A percentile compares a stretch with the other conserved stretches of the same genome.
Conservation (phyloP, 805 yeast genomes). For the Phaffomyces thermotolerans region DNA sequence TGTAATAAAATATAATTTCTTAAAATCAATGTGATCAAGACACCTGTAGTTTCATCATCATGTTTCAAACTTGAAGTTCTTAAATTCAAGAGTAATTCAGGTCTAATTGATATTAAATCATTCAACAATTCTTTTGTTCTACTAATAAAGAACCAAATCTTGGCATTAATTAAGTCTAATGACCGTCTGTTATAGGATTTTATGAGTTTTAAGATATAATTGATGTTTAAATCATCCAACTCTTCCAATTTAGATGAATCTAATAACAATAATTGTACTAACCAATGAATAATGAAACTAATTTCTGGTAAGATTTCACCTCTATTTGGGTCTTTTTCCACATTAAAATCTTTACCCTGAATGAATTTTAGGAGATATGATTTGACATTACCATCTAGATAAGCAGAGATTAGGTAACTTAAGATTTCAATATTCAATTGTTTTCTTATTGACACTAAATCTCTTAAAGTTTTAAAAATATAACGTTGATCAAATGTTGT, state of each 20-base stretch:
- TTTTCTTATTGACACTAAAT: slow-evolving; percentile 68
- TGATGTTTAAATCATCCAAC: slow-evolving; percentile 46
- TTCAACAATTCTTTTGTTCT: slow-evolving; percentile 63
- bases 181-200: slow-evolving; percentile 70
- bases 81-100: slow-evolving; percentile 63
- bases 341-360: slow-evolving; percentile 31
- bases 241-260: slow-evolving; percentile 47
- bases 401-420: slow-evolving; percentile 48
- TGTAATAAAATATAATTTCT: slow-evolving; percentile 73
- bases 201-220: slow-evolving; percentile 40
- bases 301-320: slow-evolving; percentile 63
- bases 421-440: slow-evolving; percentile 50
- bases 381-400: slow-evolving; percentile 42
- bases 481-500: slow-evolving; percentile 77
- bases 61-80: slow-evolving; percentile 89
- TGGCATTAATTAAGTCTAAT: slow-evolving; percentile 79
- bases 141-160: slow-evolving; percentile 86
- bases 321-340: slow-evolving; percentile 18
- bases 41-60: slow-evolving; percentile 86
- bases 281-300: slow-evolving; percentile 69
- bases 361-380: slow-evolving; percentile 34
- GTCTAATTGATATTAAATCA: slow-evolving; percentile 52
- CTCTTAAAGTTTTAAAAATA: slow-evolving; percentile 79
- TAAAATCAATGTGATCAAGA: slow-evolving; percentile 75
- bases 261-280: slow-evolving; percentile 69